Conservation (phyloP, 495 filamentous ascomycete species). For the Penicillium verhagenii region DNA sequence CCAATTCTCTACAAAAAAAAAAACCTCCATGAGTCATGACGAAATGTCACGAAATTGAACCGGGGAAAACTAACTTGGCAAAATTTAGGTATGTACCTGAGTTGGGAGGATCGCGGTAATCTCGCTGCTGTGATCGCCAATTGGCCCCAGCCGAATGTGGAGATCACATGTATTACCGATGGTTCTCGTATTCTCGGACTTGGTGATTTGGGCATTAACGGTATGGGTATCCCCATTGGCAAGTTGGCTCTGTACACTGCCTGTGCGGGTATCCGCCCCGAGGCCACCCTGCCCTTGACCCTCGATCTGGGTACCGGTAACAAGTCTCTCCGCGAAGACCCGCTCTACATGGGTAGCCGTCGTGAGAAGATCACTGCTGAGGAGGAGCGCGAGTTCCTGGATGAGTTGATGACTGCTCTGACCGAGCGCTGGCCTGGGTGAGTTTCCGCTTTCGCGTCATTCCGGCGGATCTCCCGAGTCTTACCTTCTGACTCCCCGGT, state of each 20-base stretch:
- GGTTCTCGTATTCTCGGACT: constrained; percentile 94
- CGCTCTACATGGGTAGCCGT: constrained; percentile 89
- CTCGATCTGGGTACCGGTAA: constrained; percentile 92
- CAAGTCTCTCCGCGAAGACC: constrained; percentile 82
- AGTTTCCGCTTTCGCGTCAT: constrained; percentile 28
- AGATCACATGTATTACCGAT: constrained; percentile 97
- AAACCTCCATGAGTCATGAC: constrained; percentile 2
- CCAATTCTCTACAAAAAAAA: too few relatives aligned
- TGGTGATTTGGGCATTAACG: constrained; percentile 94
- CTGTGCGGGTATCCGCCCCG: constrained; percentile 94
- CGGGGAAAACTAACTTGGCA: constrained; percentile 26
- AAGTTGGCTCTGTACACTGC: constrained; percentile 92
- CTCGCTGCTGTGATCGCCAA: constrained; percentile 81
- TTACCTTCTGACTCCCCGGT: neutral
- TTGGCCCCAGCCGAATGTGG: constrained; percentile 83
- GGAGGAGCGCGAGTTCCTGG: constrained; percentile 90
- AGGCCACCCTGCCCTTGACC: constrained; percentile 86
- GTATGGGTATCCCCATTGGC: constrained; percentile 96
- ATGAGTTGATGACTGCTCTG: constrained; percentile 93
- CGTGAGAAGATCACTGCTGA: constrained; percentile 74
- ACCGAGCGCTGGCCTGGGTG: constrained; percentile 82
- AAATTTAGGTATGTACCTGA: constrained; percentile 72
- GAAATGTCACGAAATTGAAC: constrained; percentile 23
- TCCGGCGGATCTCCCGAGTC: constrained; percentile 17
- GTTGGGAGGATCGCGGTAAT: constrained; percentile 83